A percentile compares a stretch with the other conserved stretches of the same genome.
Evolutionary conservation across 345 rosid species (phyloP).

Genomic region (Citrus australasica): DNA sequence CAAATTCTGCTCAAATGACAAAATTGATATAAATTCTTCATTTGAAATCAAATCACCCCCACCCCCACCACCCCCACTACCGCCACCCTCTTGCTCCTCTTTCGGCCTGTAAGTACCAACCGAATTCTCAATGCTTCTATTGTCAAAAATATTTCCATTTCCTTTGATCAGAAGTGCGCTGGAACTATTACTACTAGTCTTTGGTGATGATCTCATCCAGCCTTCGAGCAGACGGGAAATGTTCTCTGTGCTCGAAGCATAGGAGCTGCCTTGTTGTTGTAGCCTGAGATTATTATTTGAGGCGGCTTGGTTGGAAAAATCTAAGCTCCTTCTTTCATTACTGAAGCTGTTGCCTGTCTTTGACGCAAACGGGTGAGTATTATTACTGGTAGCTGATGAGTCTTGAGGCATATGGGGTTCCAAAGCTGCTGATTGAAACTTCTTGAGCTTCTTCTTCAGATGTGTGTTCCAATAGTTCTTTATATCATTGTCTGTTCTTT

Average conservation of each 20-base stretch:
- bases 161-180: background rate
- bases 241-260: conserved; percentile 95
- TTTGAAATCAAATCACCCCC: conserved; percentile 37
- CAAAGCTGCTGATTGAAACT: conserved; percentile 44
- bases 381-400: conserved; percentile 9
- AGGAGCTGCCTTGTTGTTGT: conserved; percentile 30
- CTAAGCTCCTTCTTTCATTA: conserved; percentile 25
- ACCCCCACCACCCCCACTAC: conserved; percentile 20
- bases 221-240: conserved; percentile 84
- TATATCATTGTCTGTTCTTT: conserved; percentile 92
- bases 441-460: conserved; percentile 93
- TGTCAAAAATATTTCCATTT: background rate
- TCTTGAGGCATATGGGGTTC: conserved; percentile 29
- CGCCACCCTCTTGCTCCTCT: conserved; percentile 39
- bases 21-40: conserved; percentile 57
- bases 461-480: conserved; percentile 99
- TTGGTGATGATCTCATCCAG: conserved; percentile 82
- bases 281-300: conserved; percentile 7
- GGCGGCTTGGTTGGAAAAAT: conserved; percentile 23
- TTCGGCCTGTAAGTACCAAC: conserved; percentile 27
- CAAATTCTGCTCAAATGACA: conserved; percentile 48
- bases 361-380: conserved; percentile 11
- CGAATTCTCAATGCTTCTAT: conserved; percentile 13
- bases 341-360: conserved; percentile 8
- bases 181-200: conserved; percentile 12